phyloP scores from a whole-genome alignment of 371 early-diverging fungal genomes.

The Apophysomyces sp. region DNA sequence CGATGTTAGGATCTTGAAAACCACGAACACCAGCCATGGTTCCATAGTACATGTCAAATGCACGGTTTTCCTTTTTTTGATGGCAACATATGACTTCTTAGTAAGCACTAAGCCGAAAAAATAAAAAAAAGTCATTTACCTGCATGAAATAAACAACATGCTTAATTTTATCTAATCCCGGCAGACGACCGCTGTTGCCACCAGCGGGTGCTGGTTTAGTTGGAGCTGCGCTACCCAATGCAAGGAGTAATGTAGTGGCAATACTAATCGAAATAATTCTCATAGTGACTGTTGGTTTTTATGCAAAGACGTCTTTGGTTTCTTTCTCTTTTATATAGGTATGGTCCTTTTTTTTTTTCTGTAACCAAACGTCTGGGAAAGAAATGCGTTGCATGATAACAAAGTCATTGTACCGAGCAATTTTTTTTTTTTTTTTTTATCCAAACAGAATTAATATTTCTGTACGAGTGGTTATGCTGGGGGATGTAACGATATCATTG shows the following conservation, averaged over 20 bases:
- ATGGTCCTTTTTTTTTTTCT: no score
- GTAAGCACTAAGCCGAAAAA: background rate
- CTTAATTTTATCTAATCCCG: slow-evolving; percentile 26
- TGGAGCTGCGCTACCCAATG: background rate
- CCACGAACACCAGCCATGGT: slow-evolving; percentile 16
- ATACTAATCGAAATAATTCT: background rate
- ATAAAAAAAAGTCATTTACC: no score
- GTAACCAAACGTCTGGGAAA: no score
- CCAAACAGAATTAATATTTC: background rate
- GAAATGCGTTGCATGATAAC: no score
- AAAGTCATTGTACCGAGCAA: background rate
- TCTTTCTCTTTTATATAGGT: background rate
- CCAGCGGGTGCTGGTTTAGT: background rate
- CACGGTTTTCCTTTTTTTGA: slow-evolving; percentile 6
- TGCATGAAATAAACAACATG: slow-evolving; percentile 31
- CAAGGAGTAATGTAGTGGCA: background rate
- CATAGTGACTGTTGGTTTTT: background rate
- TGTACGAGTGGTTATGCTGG: background rate
- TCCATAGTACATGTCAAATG: slow-evolving; percentile 13
- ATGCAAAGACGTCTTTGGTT: background rate
- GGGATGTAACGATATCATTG: background rate
- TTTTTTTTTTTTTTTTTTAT: no score
- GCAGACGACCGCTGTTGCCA: background rate
- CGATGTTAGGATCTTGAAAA: slow-evolving; percentile 22
- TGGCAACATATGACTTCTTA: background rate